phyloP scores from a whole-genome alignment of 1,284 basidiomycete species.

The Sparassis latifolia region DNA sequence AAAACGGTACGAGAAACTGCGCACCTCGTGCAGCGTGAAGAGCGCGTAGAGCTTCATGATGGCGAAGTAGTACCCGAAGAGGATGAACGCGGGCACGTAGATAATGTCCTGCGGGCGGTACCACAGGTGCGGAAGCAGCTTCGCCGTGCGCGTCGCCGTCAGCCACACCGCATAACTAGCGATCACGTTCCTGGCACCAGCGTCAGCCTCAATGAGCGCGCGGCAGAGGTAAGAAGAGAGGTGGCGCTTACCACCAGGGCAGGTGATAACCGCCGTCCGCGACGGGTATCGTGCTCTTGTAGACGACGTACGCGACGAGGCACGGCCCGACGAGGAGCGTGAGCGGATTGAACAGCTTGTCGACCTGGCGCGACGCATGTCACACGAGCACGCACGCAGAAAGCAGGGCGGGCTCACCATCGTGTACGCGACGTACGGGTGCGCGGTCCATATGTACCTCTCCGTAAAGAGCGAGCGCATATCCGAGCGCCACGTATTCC shows the following conservation, averaged over 20 bases:
- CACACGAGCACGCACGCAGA: not conserved
- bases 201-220: not conserved
- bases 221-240: slow-evolving; percentile 7
- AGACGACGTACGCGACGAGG: slow-evolving; percentile 71
- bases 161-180: slow-evolving; percentile 77
- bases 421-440: slow-evolving; percentile 88
- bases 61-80: slow-evolving; percentile 74
- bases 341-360: slow-evolving; percentile 88
- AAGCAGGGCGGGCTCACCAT: slow-evolving; percentile 48
- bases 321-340: slow-evolving; percentile 80
- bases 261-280: slow-evolving; percentile 79
- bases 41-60: slow-evolving; percentile 30
- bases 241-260: slow-evolving; percentile 71
- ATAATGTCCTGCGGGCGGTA: slow-evolving; percentile 78
- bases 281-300: slow-evolving; percentile 69
- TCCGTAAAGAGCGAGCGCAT: slow-evolving; percentile 85
- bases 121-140: slow-evolving; percentile 87
- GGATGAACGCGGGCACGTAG: slow-evolving; percentile 86
- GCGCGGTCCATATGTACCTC: slow-evolving; percentile 78
- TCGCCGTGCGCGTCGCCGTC: slow-evolving; percentile 75
- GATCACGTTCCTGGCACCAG: slow-evolving; percentile 59
- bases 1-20: slow-evolving; percentile 1
- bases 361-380: slow-evolving; percentile 42
- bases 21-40: slow-evolving; percentile 27
- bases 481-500: slow-evolving; percentile 91